Conservation (phyloP, 1,284 basidiomycete species). For the Ganoderma leucocontextum region DNA sequence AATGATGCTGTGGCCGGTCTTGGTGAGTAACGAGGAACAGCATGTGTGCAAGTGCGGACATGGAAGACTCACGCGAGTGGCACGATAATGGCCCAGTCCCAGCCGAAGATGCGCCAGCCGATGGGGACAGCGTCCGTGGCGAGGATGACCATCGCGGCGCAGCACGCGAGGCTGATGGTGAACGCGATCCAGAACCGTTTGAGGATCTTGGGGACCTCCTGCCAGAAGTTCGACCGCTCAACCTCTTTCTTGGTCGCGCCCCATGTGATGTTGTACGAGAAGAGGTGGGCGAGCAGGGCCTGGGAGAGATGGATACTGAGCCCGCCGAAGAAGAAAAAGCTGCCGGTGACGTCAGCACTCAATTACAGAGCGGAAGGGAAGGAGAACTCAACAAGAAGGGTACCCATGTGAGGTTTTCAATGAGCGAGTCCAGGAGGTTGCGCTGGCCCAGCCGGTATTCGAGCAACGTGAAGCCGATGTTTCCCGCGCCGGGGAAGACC, state of each 20-base stretch:
- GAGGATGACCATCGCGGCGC: constrained; percentile 64
- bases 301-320: constrained; percentile 77
- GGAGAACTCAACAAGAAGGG: constrained; percentile 72
- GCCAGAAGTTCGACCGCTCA: constrained; percentile 86
- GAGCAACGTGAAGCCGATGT: constrained; percentile 73
- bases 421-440: constrained; percentile 57
- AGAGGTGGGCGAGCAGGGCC: constrained; percentile 79
- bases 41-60: neutral
- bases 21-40: neutral
- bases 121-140: constrained; percentile 59
- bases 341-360: constrained; percentile 38
- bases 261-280: constrained; percentile 88
- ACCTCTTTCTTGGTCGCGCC: constrained; percentile 83
- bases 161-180: constrained; percentile 55
- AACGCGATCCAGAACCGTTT: constrained; percentile 77
- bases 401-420: constrained; percentile 79
- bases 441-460: constrained; percentile 82
- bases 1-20: constrained; percentile 52
- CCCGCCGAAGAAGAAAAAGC: constrained; percentile 88
- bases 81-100: constrained; percentile 74
- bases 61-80: constrained; percentile 63
- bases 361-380: neutral
- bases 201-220: constrained; percentile 84
- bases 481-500: constrained; percentile 81
- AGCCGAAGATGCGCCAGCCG: constrained; percentile 69